Evolutionary conservation across 2,329 filamentous ascomycete genomes (phyloP), one percentile per base, ranked within the genome.

Genomic region (Biscogniauxia marginata): DNA sequence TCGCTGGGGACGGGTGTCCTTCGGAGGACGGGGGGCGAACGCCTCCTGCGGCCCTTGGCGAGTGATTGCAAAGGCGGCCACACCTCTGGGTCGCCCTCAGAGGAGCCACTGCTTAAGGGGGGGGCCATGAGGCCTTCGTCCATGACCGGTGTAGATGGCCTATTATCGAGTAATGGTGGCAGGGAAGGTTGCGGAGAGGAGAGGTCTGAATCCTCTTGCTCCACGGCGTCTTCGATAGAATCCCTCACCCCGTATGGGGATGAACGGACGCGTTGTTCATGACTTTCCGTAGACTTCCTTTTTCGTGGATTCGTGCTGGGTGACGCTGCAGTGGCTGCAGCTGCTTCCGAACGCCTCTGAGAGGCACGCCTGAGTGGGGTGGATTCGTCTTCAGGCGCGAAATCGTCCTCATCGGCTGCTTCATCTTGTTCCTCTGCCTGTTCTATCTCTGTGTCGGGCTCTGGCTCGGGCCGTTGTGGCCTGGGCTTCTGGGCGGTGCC

Each of bases 331-430:
- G 49, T 60, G 20, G 60, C 58, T 16, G 62, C 63, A 7, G 55
- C 56, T 18, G 62, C 68, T 46, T 59, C 57, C 24, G 69, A 65
- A n/a, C 70, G 70, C 44, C 72, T 74, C 58, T 75, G 80, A 34
- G 75, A 74, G 8, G 25, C 25, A 19, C 79, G 72, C 56, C 84
- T 81, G 22, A 88, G 66, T 3, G 87, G 87, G 6, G 88, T 90
- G 16, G 86, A 87, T 72, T 89, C 86, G 23, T 84, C 85, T 55
- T 89, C 85, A 0, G 80, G 87, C 51, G 76, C 79, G 66, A 84
- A 87, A 62, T 81, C 74, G 77, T 81, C 64, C 63, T 79, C 70
- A 67, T 73, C 72, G 60, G 74, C 65, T 60, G 69, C 60, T 20
- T 63, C 61, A 9, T 82, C 78, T 23, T 77, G 70, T 62, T 71